phyloP scores from a whole-genome alignment of 257 asterid species.

The Primulina tabacum region DNA sequence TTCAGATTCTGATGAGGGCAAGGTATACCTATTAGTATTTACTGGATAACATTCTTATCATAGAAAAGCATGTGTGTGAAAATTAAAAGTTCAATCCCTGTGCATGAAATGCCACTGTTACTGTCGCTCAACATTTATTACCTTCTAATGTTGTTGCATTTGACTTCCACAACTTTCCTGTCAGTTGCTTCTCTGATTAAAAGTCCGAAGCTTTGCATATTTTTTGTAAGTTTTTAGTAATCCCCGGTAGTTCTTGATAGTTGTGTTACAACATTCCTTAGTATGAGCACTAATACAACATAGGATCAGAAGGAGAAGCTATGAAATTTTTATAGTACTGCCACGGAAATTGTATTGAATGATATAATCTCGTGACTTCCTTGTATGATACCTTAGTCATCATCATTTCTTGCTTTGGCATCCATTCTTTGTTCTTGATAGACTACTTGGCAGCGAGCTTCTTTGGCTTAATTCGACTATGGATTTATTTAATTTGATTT shows the following conservation, averaged over 20 bases:
- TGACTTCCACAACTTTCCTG: neutral
- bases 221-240: no score
- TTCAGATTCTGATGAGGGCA: conserved; percentile 91
- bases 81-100: neutral
- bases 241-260: neutral
- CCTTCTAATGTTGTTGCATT: neutral
- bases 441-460: neutral
- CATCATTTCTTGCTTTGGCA: neutral
- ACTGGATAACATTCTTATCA: neutral
- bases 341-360: neutral
- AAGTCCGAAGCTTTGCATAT: neutral
- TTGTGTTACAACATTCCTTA: neutral
- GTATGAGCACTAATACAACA: neutral
- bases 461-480: neutral
- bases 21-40: conserved; percentile 47
- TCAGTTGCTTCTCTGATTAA: neutral
- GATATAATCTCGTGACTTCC: neutral
- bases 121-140: neutral
- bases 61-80: neutral
- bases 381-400: no score
- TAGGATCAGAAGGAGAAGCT: neutral
- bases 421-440: neutral
- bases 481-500: conserved; percentile 11
- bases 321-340: neutral
- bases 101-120: neutral